A percentile compares a stretch with the other conserved stretches of the same genome.
phyloP scores from a whole-genome alignment of 2,329 filamentous ascomycete genomes.

The Ampelomyces quisqualis region DNA sequence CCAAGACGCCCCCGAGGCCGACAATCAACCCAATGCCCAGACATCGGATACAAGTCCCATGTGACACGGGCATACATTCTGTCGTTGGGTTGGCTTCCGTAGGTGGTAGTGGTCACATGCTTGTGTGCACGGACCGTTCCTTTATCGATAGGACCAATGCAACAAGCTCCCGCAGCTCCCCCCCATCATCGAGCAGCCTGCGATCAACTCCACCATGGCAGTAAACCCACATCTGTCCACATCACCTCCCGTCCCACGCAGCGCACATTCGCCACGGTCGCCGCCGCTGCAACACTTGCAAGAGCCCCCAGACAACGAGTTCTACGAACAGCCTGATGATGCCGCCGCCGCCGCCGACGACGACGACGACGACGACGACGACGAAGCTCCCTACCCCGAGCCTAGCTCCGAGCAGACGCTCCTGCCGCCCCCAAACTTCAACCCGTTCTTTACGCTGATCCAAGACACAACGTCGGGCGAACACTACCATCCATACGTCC shows the following conservation, averaged over 20 bases:
- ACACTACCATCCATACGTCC: constrained; percentile 79
- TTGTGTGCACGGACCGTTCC: constrained; percentile 22
- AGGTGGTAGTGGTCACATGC: constrained; percentile 15
- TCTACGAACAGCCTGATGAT: constrained; percentile 23
- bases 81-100: too few relatives aligned
- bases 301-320: constrained; percentile 24
- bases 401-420: constrained; percentile 38
- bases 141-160: constrained; percentile 24
- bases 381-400: constrained; percentile 40
- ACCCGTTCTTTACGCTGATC: constrained; percentile 82
- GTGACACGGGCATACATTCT: too few relatives aligned
- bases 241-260: constrained; percentile 18
- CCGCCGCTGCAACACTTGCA: constrained; percentile 27
- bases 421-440: constrained; percentile 58
- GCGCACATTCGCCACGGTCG: constrained; percentile 29
- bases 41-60: constrained; percentile 25
- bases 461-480: constrained; percentile 72
- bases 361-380: constrained; percentile 25
- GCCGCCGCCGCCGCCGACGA: constrained; percentile 26
- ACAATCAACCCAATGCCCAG: constrained; percentile 15
- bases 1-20: constrained; percentile 30
- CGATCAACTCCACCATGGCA: constrained; percentile 33
- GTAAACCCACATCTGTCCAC: constrained; percentile 21
- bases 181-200: constrained; percentile 15
- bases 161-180: constrained; percentile 24